These are phyloP conservation scores for Aeschynomene evenia DNA, from an alignment of 306 rosid species.

Conservation along the genomic window DNA sequence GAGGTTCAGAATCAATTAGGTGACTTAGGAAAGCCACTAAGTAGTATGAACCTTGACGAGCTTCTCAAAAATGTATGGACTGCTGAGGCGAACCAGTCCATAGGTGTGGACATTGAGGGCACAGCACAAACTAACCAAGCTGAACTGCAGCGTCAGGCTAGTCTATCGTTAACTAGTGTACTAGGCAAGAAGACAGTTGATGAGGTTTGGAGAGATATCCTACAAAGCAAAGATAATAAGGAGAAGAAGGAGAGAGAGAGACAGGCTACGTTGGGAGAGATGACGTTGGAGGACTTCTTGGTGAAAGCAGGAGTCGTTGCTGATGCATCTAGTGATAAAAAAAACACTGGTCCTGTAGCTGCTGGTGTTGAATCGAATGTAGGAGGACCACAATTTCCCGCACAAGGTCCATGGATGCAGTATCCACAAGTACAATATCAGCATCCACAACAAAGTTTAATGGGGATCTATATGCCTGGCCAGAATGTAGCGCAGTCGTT, in stretches of 20 bases:
- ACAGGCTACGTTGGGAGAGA: conserved; percentile 85
- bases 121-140: conserved; percentile 48
- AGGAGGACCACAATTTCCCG: conserved; percentile 50
- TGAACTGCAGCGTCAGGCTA: conserved; percentile 64
- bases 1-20: conserved; percentile 94
- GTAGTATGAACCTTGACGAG: conserved; percentile 97
- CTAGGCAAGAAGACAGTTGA: conserved; percentile 91
- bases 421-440: conserved; percentile 66
- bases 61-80: conserved; percentile 88
- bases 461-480: conserved; percentile 67
- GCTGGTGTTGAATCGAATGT: conserved; percentile 49
- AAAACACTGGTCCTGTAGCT: conserved; percentile 35
- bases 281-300: conserved; percentile 96
- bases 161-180: conserved; percentile 60
- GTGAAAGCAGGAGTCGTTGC: conserved; percentile 88
- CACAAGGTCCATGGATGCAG: conserved; percentile 76
- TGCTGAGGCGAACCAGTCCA: conserved; percentile 73
- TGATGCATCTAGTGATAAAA: conserved; percentile 48
- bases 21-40: conserved; percentile 84
- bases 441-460: conserved; percentile 67
- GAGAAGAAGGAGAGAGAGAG: conserved; percentile 60
- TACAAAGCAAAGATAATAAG: conserved; percentile 51
- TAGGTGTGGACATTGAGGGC: conserved; percentile 48
- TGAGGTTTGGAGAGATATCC: conserved; percentile 98
- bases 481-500: conserved; percentile 59